Conservation (phyloP, 768 basidiomycete species). For the Boletus rubroflammeus region DNA sequence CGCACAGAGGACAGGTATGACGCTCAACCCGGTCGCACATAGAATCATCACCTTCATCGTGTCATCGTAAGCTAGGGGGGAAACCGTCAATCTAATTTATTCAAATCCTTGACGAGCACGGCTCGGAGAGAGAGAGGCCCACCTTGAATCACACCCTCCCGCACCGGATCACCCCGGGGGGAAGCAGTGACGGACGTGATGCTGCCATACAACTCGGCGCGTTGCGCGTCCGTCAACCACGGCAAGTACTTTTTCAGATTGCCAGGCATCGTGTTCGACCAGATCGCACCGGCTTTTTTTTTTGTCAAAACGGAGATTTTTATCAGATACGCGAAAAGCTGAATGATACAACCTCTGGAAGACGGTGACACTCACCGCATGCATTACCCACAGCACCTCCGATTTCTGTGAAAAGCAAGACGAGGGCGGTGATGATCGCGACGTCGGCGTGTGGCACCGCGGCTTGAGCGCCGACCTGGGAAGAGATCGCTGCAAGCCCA, state of each 20-base stretch:
- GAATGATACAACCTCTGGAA: background rate
- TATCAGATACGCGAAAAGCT: background rate
- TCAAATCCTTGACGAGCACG: background rate
- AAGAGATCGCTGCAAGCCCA: conserved; percentile 57
- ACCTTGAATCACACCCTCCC: conserved; percentile 61
- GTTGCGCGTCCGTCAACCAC: conserved; percentile 39
- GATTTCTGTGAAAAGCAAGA: conserved; percentile 66
- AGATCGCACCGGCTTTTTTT: conserved; percentile 54
- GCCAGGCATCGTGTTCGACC: conserved; percentile 63
- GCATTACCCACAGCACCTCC: conserved; percentile 66
- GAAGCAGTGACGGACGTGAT: conserved; percentile 49
- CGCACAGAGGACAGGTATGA: conserved; percentile 56
- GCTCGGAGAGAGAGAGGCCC: conserved; percentile 10
- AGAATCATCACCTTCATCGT: conserved; percentile 57
- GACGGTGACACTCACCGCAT: conserved; percentile 39
- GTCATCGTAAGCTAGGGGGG: conserved; percentile 44
- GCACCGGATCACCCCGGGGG: conserved; percentile 52
- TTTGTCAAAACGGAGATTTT: conserved; percentile 6
- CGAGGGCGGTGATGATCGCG: conserved; percentile 62
- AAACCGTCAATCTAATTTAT: background rate
- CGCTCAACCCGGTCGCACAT: conserved; percentile 47
- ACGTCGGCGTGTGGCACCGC: conserved; percentile 62
- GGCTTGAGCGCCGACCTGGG: conserved; percentile 63
- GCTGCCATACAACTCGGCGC: conserved; percentile 50
- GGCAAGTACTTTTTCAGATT: conserved; percentile 56